These are phyloP conservation scores for Eremomyces bilateralis DNA, from an alignment of 495 filamentous ascomycete species.

Conservation along the genomic window DNA sequence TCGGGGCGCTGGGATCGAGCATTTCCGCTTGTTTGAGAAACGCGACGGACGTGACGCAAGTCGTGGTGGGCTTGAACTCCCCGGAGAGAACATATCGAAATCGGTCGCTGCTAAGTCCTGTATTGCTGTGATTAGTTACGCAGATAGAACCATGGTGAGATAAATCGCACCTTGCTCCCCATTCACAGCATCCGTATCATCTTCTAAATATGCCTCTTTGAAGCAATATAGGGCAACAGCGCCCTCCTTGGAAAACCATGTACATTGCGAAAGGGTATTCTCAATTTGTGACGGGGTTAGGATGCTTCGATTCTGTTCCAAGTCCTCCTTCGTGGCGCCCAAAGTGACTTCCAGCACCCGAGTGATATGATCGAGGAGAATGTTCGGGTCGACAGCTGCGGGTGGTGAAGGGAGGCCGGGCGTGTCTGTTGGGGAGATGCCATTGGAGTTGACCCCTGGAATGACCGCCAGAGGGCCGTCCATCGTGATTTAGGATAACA, in stretches of 20 bases:
- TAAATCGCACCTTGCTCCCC: slow-evolving; percentile 16
- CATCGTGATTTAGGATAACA: slow-evolving; percentile 12
- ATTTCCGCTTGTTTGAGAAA: slow-evolving; percentile 75
- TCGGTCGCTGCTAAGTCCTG: slow-evolving; percentile 18
- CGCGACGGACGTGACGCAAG: slow-evolving; percentile 63
- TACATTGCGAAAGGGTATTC: slow-evolving; percentile 72
- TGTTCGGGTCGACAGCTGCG: slow-evolving; percentile 30
- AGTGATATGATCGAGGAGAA: slow-evolving; percentile 57
- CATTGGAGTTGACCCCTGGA: slow-evolving; percentile 15
- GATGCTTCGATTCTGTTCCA: slow-evolving; percentile 61
- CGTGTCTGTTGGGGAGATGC: slow-evolving; percentile 19
- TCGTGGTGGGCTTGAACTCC: slow-evolving; percentile 57
- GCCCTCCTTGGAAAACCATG: too few species aligned
- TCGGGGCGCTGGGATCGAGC: slow-evolving; percentile 56
- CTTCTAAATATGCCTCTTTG: slow-evolving; percentile 53
- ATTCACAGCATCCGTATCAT: slow-evolving; percentile 32
- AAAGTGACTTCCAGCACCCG: slow-evolving; percentile 65
- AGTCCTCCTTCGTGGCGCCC: slow-evolving; percentile 58
- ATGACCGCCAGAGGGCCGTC: slow-evolving; percentile 18
- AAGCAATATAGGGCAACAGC: too few species aligned
- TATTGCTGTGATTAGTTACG: slow-evolving; percentile 4
- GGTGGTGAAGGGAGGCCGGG: too few species aligned
- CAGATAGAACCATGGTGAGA: background rate
- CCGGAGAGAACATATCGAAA: slow-evolving; percentile 61
- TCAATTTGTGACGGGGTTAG: slow-evolving; percentile 44